Base-by-base conservation (phyloP, 306 rosid genomes). In the Biancaea sappan region DNA sequence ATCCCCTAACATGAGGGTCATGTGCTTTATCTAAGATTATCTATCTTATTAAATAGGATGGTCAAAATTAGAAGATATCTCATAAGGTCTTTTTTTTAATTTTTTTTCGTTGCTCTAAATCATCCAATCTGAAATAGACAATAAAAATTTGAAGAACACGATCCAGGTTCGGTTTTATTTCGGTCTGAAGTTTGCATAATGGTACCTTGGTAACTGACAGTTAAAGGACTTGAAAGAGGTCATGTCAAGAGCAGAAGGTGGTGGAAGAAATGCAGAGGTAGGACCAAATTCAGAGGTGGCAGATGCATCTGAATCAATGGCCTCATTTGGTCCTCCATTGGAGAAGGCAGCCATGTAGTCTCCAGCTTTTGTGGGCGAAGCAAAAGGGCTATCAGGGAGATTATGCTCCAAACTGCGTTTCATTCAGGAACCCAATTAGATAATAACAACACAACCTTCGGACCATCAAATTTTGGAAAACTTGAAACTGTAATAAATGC, bases 331-430 rank as follows among this genome's bases (percentile, higher is more conserved):
- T 15, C 74, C 79, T 18, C 72, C 79, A 52, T 71, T 79, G 62
- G 86, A 58, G 80, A 86, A 86, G 61, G 86, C 70, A 28, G 85
- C 72, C 76, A 82, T 24, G 78, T 73, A 80, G 37, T 87, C 85
- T 19, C 82, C 81, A 44, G 86, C 92, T 83, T 94, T 94, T 8
- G 95, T 90, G 2, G 99, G 97, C 28, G 99, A 94, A 26, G 99
- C 99, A 70, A 94, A 94, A 26, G 95, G 99, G 81, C 93, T 92
- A 72, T 94, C 97, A 0, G 99, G 99, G 64, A 94, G 99, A 64
- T 94, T 94, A 65, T 92, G 96, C 84, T 92, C 99, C 90, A 92
- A 92, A 69, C 99, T 94, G 86, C 84, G 80, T 58, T 80, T 50
- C n/a, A 83, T 79, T 76, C 68, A 56, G 16, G 54, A 61, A 46